Evolutionary conservation across 2,329 filamentous ascomycete genomes (phyloP).

Genomic region (Colletotrichum lini): DNA sequence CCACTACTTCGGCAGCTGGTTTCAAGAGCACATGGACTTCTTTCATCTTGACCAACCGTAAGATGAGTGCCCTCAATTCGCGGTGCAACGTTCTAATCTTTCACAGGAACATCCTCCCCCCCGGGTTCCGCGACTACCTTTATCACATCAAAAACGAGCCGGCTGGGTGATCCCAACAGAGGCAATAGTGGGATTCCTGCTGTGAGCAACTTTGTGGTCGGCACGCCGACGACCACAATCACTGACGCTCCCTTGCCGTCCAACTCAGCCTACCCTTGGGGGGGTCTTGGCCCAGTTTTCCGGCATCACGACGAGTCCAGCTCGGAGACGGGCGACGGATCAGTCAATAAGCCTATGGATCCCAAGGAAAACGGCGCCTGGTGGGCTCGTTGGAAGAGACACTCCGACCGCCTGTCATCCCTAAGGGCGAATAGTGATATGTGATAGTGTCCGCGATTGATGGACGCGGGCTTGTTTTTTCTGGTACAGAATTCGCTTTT

Average conservation of each 20-base stretch:
- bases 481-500: neutral
- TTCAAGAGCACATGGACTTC: conserved; percentile 20
- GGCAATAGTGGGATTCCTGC: neutral
- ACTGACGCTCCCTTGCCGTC: conserved; percentile 45
- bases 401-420: neutral
- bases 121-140: conserved; percentile 22
- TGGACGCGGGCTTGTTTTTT: neutral
- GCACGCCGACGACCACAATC: conserved; percentile 30
- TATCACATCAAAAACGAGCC: conserved; percentile 35
- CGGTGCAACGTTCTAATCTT: neutral
- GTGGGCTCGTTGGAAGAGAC: conserved; percentile 33
- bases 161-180: neutral
- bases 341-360: neutral
- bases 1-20: conserved; percentile 1
- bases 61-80: neutral
- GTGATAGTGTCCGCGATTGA: neutral
- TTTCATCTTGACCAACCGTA: neutral
- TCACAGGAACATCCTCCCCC: conserved; percentile 12
- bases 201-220: neutral
- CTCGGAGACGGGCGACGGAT: conserved; percentile 23
- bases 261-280: conserved; percentile 55
- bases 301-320: conserved; percentile 51
- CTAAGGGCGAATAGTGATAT: neutral
- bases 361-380: neutral
- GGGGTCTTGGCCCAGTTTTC: conserved; percentile 53